Evolutionary conservation across 192 early-diverging fungal genomes (phyloP).

Genomic region (Paraglomus brasilianum): DNA sequence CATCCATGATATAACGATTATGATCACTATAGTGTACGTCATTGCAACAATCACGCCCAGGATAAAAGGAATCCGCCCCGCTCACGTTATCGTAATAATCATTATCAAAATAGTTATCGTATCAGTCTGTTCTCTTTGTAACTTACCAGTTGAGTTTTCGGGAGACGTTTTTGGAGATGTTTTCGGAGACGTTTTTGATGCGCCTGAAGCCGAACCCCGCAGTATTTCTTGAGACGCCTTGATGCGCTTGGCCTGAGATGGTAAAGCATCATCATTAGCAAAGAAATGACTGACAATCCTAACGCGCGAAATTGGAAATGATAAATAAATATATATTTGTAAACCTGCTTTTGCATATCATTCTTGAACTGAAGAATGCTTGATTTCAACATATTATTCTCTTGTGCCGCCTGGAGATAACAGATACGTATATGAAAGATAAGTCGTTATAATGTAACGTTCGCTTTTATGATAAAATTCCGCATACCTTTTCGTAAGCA

Average conservation of each 20-base stretch:
- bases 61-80: no score
- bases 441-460: background rate
- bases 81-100: background rate
- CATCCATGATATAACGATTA: no score
- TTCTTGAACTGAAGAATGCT: constrained; percentile 69
- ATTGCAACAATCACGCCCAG: no score
- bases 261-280: constrained; percentile 3
- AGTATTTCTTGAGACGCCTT: constrained; percentile 47
- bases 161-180: constrained; percentile 12
- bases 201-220: constrained; percentile 29
- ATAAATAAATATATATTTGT: background rate
- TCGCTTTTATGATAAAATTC: background rate
- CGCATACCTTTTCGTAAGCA: constrained; percentile 54
- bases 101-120: background rate
- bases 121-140: background rate
- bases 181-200: constrained; percentile 7
- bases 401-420: constrained; percentile 51
- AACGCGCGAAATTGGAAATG: background rate
- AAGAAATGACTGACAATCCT: no score
- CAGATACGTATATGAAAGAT: background rate
- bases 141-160: constrained; percentile 32
- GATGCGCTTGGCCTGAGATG: constrained; percentile 45
- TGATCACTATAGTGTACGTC: no score
- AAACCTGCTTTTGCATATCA: constrained; percentile 52
- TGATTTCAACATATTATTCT: constrained; percentile 59